Base-by-base conservation (phyloP, 768 basidiomycete genomes). In the Lactarius sp. region DNA sequence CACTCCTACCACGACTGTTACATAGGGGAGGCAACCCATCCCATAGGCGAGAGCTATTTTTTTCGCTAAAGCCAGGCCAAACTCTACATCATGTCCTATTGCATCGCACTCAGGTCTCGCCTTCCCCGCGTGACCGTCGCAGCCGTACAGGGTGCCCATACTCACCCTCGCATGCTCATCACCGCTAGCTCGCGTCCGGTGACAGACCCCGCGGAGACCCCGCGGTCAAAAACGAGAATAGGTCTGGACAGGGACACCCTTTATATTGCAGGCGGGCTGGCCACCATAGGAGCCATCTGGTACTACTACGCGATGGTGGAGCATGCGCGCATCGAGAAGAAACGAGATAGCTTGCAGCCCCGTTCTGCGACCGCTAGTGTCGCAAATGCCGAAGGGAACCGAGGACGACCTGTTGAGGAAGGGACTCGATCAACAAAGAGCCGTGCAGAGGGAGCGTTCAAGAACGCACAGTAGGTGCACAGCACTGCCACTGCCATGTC, bases 291-390 rank as follows among this genome's bases (percentile, higher is more conserved):
- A 9, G 66, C 53, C 27, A 3, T 51, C 37, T 65, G 63, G 66
- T 67, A 67, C 59, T 67, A 65, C 44, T 67, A 67, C 31, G 59
- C 58, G 49, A 60, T 37, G 27, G 33, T 57, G 55, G 66, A 67
- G 56, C 31, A 58, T 3, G 54, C 54, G 36, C 66, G 66, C 9
- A 59, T 67, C 16, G 64, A 67, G 34, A 57, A 46, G 49, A 55
- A 36, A 33, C 54, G 56, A 22, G 62, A 27, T 9, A 22, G 41
- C 33, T 27, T 27, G 34, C 34, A 58, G 34, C 4, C 44, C 22
- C 22, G 20, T 10, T n/a, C 46, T 2, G 56, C 46, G 10, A 59
- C 27, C 14, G 46, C 33, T 16, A 49, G 39, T 46, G 42, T 39
- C 12, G 46, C 47, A 49, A 49, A 39, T 9, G 36, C 36, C n/a